Evolutionary conservation across 2,329 filamentous ascomycete genomes (phyloP), one percentile per base, ranked within the genome.

Genomic region (Fusarium agapanthi): DNA sequence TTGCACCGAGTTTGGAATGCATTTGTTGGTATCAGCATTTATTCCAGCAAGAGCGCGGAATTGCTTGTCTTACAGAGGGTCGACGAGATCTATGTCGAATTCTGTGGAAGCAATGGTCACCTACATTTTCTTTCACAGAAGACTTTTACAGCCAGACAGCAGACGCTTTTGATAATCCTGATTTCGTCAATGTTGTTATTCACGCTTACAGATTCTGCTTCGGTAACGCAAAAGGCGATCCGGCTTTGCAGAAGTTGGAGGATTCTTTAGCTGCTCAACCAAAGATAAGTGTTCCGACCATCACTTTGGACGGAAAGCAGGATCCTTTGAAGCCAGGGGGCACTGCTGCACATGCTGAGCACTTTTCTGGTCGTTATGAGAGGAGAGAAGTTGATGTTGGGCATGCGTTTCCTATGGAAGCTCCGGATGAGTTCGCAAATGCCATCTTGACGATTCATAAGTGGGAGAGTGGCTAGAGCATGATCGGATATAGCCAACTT

Each of bases 151-250:
- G n/a, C n/a, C 55, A n/a, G 4, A 62, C 65, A 4, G 63, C 65
- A 20, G 47, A 54, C 2, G 13, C 65, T 0, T 67, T 67, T 35
- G 35, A 67, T 22, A 67, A 67, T 28, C 40, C 55, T n/a, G 65
- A 67, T 28, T 67, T 67, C 5, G 63, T 54, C 1, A 35, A 67
- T 3, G 63, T 67, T 14, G 65, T 67, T 1, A 62, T 67, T 12
- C 65, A 67, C 9, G 63, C 65, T 24, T 67, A 67, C 11, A 35
- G 65, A 13, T 67, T 67, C 30, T 67, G 65, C 18, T 61, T 67
- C 5, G 64, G 45, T 0, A 67, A 61, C 1, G 47, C 16, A 24
- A 43, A 54, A 11, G 63, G 63, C 1, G 47, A 67, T 6, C 26
- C 47, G 1, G 9, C 7, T 13, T 14, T 67, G 6, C 63, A 67